These are phyloP conservation scores for Zhuliangozyma parablackwelliae DNA, from an alignment of 1,139 yeast genomes.

Conservation along the genomic window DNA sequence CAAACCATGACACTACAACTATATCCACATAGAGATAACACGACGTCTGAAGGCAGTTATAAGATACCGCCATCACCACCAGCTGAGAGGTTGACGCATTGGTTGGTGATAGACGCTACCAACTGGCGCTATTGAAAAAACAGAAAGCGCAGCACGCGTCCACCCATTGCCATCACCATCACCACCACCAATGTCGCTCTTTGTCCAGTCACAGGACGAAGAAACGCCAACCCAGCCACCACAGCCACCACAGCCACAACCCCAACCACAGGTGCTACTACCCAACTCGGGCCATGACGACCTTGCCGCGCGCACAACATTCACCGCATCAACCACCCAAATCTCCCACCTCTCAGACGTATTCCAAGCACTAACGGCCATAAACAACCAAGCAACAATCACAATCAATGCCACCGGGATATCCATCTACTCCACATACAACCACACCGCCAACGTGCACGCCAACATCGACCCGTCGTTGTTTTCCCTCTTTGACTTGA, in stretches of 20 bases:
- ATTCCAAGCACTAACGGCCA: slow-evolving; percentile 28
- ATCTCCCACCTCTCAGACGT: slow-evolving; percentile 38
- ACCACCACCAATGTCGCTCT: slow-evolving; percentile 4
- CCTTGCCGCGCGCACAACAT: slow-evolving; percentile 8
- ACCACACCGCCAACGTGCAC: slow-evolving; percentile 35
- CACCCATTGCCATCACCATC: too few relatives aligned
- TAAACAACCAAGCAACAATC: slow-evolving; percentile 33
- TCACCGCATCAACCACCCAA: slow-evolving; percentile 37
- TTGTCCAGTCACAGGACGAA: slow-evolving; percentile 5
- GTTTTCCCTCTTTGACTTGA: slow-evolving; percentile 26
- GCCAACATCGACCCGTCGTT: slow-evolving; percentile 34
- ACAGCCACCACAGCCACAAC: too few relatives aligned
- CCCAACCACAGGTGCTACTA: not conserved
- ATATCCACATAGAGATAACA: too few relatives aligned
- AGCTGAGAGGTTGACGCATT: too few relatives aligned
- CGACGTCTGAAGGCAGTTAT: too few relatives aligned
- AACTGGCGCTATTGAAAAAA: too few relatives aligned
- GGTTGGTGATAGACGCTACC: too few relatives aligned
- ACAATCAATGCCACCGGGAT: slow-evolving; percentile 31
- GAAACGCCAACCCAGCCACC: not conserved
- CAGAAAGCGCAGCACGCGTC: too few relatives aligned
- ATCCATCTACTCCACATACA: slow-evolving; percentile 31
- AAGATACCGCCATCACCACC: too few relatives aligned
- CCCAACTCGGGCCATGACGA: too few relatives aligned
- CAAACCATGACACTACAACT: too few relatives aligned